These are phyloP conservation scores for Venturia asperata DNA, from an alignment of 2,329 filamentous ascomycete species.

Conservation along the genomic window DNA sequence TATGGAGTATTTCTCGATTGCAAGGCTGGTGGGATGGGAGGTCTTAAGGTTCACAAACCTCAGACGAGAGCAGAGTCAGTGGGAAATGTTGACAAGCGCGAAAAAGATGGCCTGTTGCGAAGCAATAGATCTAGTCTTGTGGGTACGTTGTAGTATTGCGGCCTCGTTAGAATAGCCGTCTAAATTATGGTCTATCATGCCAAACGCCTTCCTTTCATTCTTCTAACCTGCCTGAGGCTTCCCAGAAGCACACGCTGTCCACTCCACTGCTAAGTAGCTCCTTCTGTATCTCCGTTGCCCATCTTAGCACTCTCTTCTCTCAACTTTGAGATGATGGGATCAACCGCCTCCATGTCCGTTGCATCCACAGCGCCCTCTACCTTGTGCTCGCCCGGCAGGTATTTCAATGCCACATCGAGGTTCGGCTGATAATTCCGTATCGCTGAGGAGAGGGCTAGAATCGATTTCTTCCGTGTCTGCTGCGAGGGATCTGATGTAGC, in stretches of 20 bases:
- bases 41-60: no score
- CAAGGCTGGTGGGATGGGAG: no score
- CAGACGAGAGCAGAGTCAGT: no score
- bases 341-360: conserved; percentile 77
- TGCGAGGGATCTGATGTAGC: conserved; percentile 52
- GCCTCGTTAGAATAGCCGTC: background rate
- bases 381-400: conserved; percentile 56
- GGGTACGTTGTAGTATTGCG: background rate
- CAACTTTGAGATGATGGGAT: conserved; percentile 63
- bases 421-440: conserved; percentile 83
- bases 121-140: no score
- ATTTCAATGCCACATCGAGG: conserved; percentile 58
- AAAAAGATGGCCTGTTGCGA: no score
- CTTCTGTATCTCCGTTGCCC: background rate
- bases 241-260: conserved; percentile 1
- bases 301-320: conserved; percentile 36
- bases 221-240: background rate
- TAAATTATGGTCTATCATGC: background rate
- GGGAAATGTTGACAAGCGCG: no score
- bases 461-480: conserved; percentile 72
- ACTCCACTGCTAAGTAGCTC: background rate
- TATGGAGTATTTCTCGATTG: no score
- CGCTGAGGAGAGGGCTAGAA: conserved; percentile 80
- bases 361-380: conserved; percentile 62
- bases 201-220: background rate